Base-by-base conservation (phyloP, 2,329 filamentous ascomycete genomes). In the Hypomyces rosellus region DNA sequence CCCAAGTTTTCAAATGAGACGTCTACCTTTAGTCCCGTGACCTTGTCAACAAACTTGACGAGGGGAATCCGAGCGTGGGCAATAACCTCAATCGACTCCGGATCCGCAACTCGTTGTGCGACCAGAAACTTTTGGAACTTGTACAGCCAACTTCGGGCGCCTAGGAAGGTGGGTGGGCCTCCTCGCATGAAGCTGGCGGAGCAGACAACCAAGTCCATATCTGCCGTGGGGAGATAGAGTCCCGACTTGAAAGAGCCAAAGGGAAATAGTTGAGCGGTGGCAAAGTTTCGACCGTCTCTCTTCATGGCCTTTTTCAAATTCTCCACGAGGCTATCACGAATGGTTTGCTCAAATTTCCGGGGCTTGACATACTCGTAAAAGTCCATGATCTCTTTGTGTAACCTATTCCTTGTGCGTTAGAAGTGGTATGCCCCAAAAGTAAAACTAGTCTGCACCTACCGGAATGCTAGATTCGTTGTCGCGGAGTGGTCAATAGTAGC, bases 231-330 rank as follows among this genome's bases (percentile, higher is more conserved):
- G 2, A 83, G 70, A 58, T 82, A 83, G 7, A 89, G 73, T 0
- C 88, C 89, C 3, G 89, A 89, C 58, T 89, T 91, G 68, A 91
- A 99, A 0, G 93, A 97, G n/a, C 93, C 93, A 65, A 99, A 99
- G 9, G 85, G 77, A 34, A 79, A 74, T 7, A 96, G 73, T 45
- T 84, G 75, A 11, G 84, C 81, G 43, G 81, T 79, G 12, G 73
- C 68, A 59, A 82, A 85, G 45, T 73, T 66, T n/a, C 63, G 57
- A 1, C 59, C 64, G 12, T 71, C 72, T 13, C 66, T 73, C 52
- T 74, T 75, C 61, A 95, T 76, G 2, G 77, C 75, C 15, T 65
- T 63, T 45, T 82, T 75, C 2, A 97, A 73, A 15, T 89, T 83
- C 3, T 81, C 70, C 34, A 97, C 77, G 13, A 99, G 72, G 43